Evolutionary conservation across 1,284 basidiomycete species (phyloP), one percentile per base, ranked within the genome.

Genomic region (Athelia psychrophila): DNA sequence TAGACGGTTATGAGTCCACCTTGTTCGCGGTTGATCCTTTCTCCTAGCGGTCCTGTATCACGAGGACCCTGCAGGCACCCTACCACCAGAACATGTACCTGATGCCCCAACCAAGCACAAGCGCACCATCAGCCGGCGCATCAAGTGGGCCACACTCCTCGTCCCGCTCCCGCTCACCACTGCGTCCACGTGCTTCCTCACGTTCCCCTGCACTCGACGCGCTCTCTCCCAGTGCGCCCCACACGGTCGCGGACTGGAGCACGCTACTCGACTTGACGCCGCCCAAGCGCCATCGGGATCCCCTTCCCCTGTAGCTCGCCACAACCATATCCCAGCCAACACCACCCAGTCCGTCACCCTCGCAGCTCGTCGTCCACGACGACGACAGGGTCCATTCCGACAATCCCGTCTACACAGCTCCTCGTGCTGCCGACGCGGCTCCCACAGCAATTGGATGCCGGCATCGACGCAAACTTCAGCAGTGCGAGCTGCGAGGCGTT

Each of bases 401-500:
- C 63, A 33, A 57, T 74, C 23, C 67, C 65, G 20, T 51, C 58
- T 54, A 20, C 57, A 48, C 54, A 71, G 9, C 81, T 78, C 1
- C 58, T 56, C 25, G n/a, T n/a, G n/a, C 76, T 84, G 51, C 91
- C 80, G 13, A 83, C 79, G 10, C 89, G 90, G 0, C 88, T 90
- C 59, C 90, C 89, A 2, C 87, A 87, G 55, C 79, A 91, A 0
- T 84, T 87, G 58, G 90, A 91, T 60, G 20, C 6, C 16, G 5
- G 8, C n/a, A 6, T 42, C n/a, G 38, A 42, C 74, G 38, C 38
- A 22, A 42, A 42, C 20, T 42, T 42, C n/a, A 8, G 8, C 6
- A 42, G 79, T 16, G n/a, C 20, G n/a, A 22, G 38, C n/a, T 42
- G 2, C 38, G n/a, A 42, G n/a, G n/a, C 6, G 5, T 42, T 42